Base-by-base conservation (phyloP, 495 filamentous ascomycete species). In the Daldinia caldariorum region DNA sequence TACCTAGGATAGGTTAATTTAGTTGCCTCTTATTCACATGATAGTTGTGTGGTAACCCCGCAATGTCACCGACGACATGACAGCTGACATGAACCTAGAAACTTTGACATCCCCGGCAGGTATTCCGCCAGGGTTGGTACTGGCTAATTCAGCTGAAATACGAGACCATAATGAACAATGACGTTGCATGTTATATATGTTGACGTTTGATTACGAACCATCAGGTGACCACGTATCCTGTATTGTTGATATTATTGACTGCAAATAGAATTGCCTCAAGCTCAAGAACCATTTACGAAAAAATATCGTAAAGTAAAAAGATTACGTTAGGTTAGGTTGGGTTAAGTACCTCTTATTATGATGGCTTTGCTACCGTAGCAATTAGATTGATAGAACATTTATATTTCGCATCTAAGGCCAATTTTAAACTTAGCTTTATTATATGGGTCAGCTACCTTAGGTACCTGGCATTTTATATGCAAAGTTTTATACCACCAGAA, bases 121-220 rank as follows among this genome's bases (percentile, higher is more conserved):
- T 43, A 2, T 18, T 43, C 16, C 16, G 41, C 9, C 41, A 45
- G 7, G 16, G 18, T 45, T 51, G 26, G 10, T 12, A 51, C 29
- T 31, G 29, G 9, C 39, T 14, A 31, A 4, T 13, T 22, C 20
- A 51, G 49, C 26, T 51, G 49, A 51, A 51, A 51, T 51, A 51
- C 49, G 14, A 51, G 14, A 51, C 49, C 22, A 26, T 32, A 51
- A 51, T 22, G 12, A 51, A 51, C 49, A 31, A 51, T 51, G 49
- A 51, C 49, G 49, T 51, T 51, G 47, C 47, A 50, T 51, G 49
- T n/a, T n/a, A n/a, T 50, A 50, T 6, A 31, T 31, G 29, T 51
- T 20, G 29, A 51, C n/a, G 3, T 31, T 51, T 31, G n/a, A 26
- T 51, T 51, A 22, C 26, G 14, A 22, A 51, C 49, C 22, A 31